phyloP scores from a whole-genome alignment of 2,329 filamentous ascomycete species.

The Teratosphaeria nubilosa region DNA sequence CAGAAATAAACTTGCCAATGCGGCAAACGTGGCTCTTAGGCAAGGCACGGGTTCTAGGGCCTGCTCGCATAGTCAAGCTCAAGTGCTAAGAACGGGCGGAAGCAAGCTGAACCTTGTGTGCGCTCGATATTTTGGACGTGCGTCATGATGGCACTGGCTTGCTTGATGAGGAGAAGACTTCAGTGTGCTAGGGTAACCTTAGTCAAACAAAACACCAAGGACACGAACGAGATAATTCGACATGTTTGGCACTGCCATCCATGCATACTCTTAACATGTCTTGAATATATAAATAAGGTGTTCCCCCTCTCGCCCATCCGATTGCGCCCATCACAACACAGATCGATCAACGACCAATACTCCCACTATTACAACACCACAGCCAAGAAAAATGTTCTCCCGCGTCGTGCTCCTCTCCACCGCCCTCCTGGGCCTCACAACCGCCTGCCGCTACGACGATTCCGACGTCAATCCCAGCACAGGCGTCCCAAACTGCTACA shows the following conservation, averaged over 20 bases:
- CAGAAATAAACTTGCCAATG: background rate
- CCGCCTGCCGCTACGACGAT: slow-evolving; percentile 13
- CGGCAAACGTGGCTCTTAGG: too few species aligned
- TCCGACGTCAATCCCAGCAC: slow-evolving; percentile 5
- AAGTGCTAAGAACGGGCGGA: background rate
- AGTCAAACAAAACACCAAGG: too few species aligned
- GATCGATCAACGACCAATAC: background rate
- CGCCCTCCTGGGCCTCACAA: background rate
- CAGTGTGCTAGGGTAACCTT: too few species aligned
- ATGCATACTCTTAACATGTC: too few species aligned
- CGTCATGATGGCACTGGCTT: background rate
- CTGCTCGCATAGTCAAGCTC: background rate
- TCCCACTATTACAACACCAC: background rate
- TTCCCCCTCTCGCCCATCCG: too few species aligned
- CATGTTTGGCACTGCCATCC: too few species aligned
- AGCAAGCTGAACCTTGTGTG: background rate
- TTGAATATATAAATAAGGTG: background rate
- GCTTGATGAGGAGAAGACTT: too few species aligned
- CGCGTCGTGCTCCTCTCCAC: background rate
- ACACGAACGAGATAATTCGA: background rate
- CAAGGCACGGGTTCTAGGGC: background rate
- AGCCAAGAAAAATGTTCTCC: background rate
- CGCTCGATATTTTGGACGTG: background rate
- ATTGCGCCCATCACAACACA: background rate
- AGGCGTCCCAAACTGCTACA: background rate